Base-by-base conservation (phyloP, 192 early-diverging fungal genomes). In the Coemansia sp. region DNA sequence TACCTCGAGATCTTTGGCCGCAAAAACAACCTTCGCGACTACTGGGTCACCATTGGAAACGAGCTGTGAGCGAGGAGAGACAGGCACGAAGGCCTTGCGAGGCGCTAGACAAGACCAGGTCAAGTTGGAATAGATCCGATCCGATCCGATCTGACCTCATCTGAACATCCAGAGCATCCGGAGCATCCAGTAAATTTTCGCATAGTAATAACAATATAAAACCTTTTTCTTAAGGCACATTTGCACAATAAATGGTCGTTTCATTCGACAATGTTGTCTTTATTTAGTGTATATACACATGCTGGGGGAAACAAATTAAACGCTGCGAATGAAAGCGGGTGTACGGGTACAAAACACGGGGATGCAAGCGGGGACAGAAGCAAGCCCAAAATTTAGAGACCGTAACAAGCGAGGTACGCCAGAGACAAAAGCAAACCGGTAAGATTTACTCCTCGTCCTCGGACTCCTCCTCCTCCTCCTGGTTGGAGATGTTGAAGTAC, bases 41-140 rank as follows among this genome's bases (percentile, higher is more conserved):
- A 90, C 66, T 97, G 95, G 95, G 93, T 97, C 25, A 97, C 95
- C 13, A 85, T 97, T 65, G 95, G 95, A 57, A 97, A 97, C 71
- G 95, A 97, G 72, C 83, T 97, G n/a, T 97, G 83, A 62, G 18
- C 20, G 4, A 42, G 13, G 13, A 16, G 39, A 42, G 39, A 42
- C n/a, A n/a, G n/a, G n/a, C n/a, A n/a, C n/a, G n/a, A n/a, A n/a
- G n/a, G n/a, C n/a, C n/a, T n/a, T n/a, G n/a, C n/a, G n/a, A n/a
- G n/a, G n/a, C n/a, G n/a, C n/a, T n/a, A n/a, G n/a, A n/a, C n/a
- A n/a, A n/a, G n/a, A n/a, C n/a, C n/a, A n/a, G n/a, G n/a, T n/a
- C n/a, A n/a, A n/a, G n/a, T 32, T 32, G 30, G 8, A 8, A 32
- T 32, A 32, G 30, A 47, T 47, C 49, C 20, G 6, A n/a, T n/a